These are phyloP conservation scores for Seiridium cupressi DNA, from an alignment of 2,329 filamentous ascomycete genomes.

Conservation along the genomic window DNA sequence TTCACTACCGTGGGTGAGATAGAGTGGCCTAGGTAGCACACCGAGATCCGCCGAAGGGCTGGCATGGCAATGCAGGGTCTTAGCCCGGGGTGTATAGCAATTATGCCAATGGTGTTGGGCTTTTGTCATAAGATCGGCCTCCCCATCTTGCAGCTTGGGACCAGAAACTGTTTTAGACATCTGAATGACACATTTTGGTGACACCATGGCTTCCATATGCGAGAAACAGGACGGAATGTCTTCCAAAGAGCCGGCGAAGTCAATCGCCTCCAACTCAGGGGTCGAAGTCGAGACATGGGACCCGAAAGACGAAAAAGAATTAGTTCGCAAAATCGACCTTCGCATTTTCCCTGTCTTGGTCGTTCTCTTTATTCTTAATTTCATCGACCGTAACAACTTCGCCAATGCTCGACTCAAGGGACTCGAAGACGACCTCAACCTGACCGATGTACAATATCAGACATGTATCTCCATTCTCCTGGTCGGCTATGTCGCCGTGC, in stretches of 20 bases:
- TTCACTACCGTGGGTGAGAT: too few relatives aligned
- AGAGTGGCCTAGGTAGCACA: too few relatives aligned
- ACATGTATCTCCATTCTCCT: conserved; percentile 26
- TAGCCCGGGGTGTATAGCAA: too few relatives aligned
- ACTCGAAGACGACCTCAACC: conserved; percentile 33
- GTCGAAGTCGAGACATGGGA: not conserved
- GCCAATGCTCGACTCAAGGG: conserved; percentile 39
- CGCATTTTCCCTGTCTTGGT: conserved; percentile 10
- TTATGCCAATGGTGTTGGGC: too few relatives aligned
- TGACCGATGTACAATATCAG: conserved; percentile 32
- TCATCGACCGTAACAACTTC: conserved; percentile 39
- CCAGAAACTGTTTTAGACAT: too few relatives aligned
- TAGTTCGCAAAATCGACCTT: not conserved
- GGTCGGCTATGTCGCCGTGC: conserved; percentile 26
- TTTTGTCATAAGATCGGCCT: too few relatives aligned
- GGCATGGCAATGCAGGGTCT: too few relatives aligned
- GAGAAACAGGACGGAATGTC: not conserved
- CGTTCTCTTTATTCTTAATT: conserved; percentile 34
- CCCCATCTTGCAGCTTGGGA: too few relatives aligned
- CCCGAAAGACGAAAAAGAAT: not conserved
- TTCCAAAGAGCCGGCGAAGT: not conserved
- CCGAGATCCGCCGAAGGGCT: too few relatives aligned
- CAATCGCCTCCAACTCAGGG: not conserved
- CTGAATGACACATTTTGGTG: too few relatives aligned
- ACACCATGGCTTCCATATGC: not conserved